Percentiles rank a stretch among this genome's conserved stretches.
Evolutionary conservation across 306 rosid genomes (phyloP).

Genomic region (Fragaria ananassa): DNA sequence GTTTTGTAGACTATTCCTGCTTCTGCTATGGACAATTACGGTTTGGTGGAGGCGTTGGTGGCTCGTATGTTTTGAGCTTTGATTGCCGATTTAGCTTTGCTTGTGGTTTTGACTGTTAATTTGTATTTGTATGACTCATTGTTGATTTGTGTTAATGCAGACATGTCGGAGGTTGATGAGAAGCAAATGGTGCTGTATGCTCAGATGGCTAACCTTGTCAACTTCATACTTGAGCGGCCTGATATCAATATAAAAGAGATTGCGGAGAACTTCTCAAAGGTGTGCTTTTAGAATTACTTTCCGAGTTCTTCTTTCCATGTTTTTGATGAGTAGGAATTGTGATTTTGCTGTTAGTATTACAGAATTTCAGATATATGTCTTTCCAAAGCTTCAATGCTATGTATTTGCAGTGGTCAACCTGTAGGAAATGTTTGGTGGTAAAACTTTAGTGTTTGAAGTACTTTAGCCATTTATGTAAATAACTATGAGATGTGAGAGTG

Average conservation of each 20-base stretch:
- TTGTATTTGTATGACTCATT: constrained; percentile 44
- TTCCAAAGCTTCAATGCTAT: not conserved
- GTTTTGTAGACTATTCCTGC: constrained; percentile 60
- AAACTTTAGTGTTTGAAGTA: not conserved
- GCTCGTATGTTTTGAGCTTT: constrained; percentile 62
- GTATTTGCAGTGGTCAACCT: not conserved
- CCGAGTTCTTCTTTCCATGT: not conserved
- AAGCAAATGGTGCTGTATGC: constrained; percentile 74
- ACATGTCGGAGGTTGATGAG: constrained; percentile 68
- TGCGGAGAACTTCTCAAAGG: constrained; percentile 81
- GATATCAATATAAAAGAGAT: constrained; percentile 69
- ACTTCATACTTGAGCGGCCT: constrained; percentile 65
- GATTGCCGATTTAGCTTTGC: constrained; percentile 9
- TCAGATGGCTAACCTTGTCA: constrained; percentile 93
- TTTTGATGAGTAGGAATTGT: not conserved
- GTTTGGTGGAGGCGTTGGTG: constrained; percentile 77
- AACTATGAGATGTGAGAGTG: not conserved
- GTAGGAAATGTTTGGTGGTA: not conserved
- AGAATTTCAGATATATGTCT: not conserved
- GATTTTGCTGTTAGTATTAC: not conserved
- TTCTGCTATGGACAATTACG: constrained; percentile 60
- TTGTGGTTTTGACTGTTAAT: not conserved
- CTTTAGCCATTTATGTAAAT: not conserved
- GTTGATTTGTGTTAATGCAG: constrained; percentile 42
- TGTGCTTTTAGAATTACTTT: constrained; percentile 9